Evolutionary conservation across 495 filamentous ascomycete species (phyloP).

Genomic region (Chaetomium fimeti): DNA sequence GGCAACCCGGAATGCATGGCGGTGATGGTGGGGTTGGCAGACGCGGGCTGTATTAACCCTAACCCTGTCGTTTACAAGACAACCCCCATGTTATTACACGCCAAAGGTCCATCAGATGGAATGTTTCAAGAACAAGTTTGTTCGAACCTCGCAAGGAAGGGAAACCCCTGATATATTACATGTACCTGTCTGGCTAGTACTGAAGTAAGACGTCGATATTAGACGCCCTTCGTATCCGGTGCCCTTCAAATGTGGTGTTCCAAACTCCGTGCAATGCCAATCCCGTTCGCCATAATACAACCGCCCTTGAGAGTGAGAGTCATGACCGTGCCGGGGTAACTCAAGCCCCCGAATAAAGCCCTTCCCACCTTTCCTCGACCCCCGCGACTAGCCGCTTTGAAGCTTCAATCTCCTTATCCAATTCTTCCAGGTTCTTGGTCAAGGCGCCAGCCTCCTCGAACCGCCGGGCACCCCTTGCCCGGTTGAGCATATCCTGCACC

Average conservation of each 20-base stretch:
- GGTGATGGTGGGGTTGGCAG: not conserved
- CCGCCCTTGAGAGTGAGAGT: too few species aligned
- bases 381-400: conserved; percentile 54
- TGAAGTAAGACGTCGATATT: not conserved
- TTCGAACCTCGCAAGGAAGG: too few species aligned
- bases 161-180: too few species aligned
- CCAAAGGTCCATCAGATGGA: not conserved
- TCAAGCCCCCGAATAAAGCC: conserved; percentile 39
- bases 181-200: not conserved
- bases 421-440: conserved; percentile 76
- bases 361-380: conserved; percentile 56
- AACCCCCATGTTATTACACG: not conserved
- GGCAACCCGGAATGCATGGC: not conserved
- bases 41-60: not conserved
- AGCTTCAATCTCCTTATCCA: conserved; percentile 77
- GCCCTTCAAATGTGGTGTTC: not conserved
- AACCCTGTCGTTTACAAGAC: not conserved
- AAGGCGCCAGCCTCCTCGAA: conserved; percentile 88
- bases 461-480: conserved; percentile 73
- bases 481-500: conserved; percentile 81
- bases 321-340: not conserved
- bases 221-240: too few species aligned
- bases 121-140: too few species aligned
- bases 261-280: conserved; percentile 26
- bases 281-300: not conserved